Evolutionary conservation across 139 green algal genomes (phyloP).

Genomic region (Closterium sp.): DNA sequence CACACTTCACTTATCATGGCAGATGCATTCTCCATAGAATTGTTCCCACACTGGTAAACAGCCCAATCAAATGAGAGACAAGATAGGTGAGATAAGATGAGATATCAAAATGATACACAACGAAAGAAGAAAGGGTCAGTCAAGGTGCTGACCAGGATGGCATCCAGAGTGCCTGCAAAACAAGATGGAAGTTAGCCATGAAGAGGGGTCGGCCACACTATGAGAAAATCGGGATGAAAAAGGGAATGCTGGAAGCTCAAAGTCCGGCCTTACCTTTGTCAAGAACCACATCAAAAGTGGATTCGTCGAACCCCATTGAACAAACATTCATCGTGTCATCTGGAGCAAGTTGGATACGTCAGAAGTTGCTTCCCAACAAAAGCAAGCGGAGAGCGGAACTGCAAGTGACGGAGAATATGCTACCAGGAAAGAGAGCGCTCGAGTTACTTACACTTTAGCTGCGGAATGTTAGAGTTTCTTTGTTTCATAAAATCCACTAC

Average conservation of each 20-base stretch:
- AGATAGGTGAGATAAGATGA: background rate
- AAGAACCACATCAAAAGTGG: background rate
- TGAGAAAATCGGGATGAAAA: background rate
- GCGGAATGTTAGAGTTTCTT: background rate
- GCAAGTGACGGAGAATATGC: background rate
- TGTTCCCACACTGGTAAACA: background rate
- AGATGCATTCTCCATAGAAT: background rate
- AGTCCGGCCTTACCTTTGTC: background rate
- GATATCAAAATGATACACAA: background rate
- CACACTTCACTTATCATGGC: background rate
- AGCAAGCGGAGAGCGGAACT: background rate
- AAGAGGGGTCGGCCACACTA: background rate
- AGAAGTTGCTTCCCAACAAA: background rate
- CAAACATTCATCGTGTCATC: constrained; percentile 6
- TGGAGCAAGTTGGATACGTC: background rate
- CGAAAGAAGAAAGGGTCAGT: background rate
- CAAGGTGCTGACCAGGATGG: background rate
- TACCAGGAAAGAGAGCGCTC: background rate
- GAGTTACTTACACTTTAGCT: background rate
- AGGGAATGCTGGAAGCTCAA: background rate
- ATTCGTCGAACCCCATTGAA: background rate
- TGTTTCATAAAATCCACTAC: background rate
- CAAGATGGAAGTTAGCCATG: background rate
- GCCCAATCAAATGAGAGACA: background rate
- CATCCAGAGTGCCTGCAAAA: background rate